Conservation (phyloP, 2,329 filamentous ascomycete species). For the Aspergillus nomiae region DNA sequence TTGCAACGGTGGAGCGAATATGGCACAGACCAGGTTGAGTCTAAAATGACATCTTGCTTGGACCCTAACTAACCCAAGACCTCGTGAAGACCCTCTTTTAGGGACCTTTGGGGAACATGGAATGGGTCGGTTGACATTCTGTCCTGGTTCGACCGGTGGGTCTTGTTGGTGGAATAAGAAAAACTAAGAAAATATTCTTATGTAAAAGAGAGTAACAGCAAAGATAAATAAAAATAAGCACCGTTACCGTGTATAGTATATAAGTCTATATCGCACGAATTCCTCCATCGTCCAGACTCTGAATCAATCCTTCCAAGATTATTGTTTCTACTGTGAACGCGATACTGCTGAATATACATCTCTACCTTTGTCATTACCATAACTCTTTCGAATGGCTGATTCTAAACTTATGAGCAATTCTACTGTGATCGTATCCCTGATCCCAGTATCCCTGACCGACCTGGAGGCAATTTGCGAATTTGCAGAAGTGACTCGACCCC, state of each 20-base stretch:
- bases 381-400: not conserved
- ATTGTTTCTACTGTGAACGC: not conserved
- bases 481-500: not conserved
- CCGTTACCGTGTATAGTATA: not conserved
- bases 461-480: not conserved
- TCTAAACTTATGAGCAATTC: not conserved
- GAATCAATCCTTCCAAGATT: not conserved
- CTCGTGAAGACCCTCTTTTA: not conserved
- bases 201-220: not conserved
- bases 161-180: not conserved
- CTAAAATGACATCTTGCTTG: not conserved
- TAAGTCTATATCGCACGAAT: too few relatives aligned
- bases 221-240: not conserved
- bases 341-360: not conserved
- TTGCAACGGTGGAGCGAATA: not conserved
- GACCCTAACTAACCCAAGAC: not conserved
- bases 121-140: not conserved
- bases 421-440: not conserved
- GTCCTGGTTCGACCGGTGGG: not conserved
- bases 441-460: not conserved
- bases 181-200: not conserved
- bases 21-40: not conserved
- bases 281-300: not conserved
- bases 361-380: not conserved
- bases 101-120: not conserved